Evolutionary conservation across 768 basidiomycete species (phyloP).

Genomic region (Filobasidium floriforme): DNA sequence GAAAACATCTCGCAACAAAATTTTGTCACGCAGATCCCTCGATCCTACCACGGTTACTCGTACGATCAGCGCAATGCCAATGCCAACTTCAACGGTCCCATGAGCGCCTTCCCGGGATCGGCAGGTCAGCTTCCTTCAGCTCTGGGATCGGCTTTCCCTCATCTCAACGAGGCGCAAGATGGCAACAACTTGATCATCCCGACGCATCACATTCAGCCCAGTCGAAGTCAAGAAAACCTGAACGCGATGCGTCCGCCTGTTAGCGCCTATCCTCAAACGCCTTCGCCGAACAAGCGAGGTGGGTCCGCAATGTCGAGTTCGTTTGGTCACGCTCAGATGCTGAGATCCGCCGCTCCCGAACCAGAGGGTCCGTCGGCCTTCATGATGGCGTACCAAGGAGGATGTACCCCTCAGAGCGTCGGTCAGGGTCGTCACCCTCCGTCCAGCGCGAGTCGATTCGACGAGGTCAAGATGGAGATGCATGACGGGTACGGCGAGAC

Average conservation of each 20-base stretch:
- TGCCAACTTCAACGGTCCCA: neutral
- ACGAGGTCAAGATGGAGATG: conserved; percentile 3
- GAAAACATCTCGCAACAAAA: conserved; percentile 4
- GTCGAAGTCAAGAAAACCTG: neutral
- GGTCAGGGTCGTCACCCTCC: neutral
- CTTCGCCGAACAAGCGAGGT: neutral
- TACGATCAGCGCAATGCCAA: neutral
- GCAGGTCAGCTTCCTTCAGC: conserved; percentile 1
- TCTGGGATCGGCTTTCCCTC: neutral
- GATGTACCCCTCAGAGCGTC: conserved; percentile 9
- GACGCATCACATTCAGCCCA: conserved; percentile 3
- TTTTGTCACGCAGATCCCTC: neutral
- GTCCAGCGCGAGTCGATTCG: neutral
- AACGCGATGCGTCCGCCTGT: neutral
- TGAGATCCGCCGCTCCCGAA: conserved; percentile 6
- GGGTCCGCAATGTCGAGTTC: neutral
- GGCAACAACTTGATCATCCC: conserved; percentile 5
- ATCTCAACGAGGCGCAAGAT: neutral
- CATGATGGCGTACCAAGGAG: conserved; percentile 9
- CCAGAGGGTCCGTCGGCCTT: conserved; percentile 2
- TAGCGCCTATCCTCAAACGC: conserved; percentile 2
- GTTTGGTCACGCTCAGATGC: neutral
- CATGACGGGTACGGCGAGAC: conserved; percentile 5
- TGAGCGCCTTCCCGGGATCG: conserved; percentile 3
- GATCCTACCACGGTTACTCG: neutral